phyloP scores from a whole-genome alignment of 192 early-diverging fungal species.

The Coemansia sp. region DNA sequence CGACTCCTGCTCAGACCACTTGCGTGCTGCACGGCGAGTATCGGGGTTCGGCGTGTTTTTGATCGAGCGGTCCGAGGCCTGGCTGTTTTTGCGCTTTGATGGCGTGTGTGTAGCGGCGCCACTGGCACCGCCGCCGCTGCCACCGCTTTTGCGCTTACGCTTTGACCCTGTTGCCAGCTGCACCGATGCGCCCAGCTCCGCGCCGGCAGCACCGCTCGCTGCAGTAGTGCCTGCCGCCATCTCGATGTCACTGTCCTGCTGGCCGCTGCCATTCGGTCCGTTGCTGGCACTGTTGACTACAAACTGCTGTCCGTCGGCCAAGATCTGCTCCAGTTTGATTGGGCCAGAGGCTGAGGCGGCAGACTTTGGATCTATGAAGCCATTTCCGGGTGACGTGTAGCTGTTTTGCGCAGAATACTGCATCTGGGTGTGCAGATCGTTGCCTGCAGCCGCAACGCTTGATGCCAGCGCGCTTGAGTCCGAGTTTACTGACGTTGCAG shows the following conservation, averaged over 20 bases:
- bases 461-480: slow-evolving; percentile 9
- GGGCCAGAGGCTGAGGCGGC: not conserved
- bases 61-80: slow-evolving; percentile 6
- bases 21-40: slow-evolving; percentile 37
- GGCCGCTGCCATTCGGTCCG: too few species aligned
- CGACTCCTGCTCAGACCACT: slow-evolving; percentile 49
- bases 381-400: not conserved
- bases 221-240: not conserved
- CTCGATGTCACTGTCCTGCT: not conserved
- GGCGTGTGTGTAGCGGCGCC: slow-evolving; percentile 11
- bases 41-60: slow-evolving; percentile 10
- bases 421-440: not conserved
- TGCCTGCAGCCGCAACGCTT: too few species aligned
- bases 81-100: slow-evolving; percentile 31
- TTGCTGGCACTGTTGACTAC: too few species aligned
- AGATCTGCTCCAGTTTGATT: slow-evolving; percentile 18
- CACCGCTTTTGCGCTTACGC: slow-evolving; percentile 41
- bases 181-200: too few species aligned
- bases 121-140: slow-evolving; percentile 2
- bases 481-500: slow-evolving; percentile 18
- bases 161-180: too few species aligned
- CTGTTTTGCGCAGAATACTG: slow-evolving; percentile 3
- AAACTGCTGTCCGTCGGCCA: slow-evolving; percentile 3
- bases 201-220: not conserved
- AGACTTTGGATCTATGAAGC: not conserved